Conservation (phyloP, 768 basidiomycete genomes). For the Roridomyces roridus region DNA sequence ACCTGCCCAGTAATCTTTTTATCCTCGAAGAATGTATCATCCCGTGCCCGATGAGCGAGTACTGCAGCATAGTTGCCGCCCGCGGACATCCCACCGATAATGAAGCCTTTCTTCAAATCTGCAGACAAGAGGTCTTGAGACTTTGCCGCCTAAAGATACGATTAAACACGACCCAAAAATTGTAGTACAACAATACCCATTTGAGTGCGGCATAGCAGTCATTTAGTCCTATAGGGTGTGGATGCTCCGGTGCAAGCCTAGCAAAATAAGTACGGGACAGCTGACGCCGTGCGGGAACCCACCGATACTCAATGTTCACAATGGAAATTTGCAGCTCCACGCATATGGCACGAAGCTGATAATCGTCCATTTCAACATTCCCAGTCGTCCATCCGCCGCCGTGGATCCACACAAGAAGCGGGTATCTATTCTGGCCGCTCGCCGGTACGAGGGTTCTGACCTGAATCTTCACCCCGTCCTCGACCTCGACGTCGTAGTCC, state of each 20-base stretch:
- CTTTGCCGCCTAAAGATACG: conserved; percentile 7
- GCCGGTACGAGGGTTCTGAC: too few species aligned
- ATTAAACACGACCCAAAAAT: neutral
- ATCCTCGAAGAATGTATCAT: conserved; percentile 22
- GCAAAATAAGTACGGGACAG: neutral
- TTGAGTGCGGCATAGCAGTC: conserved; percentile 18
- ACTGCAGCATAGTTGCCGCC: conserved; percentile 18
- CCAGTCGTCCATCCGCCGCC: too few species aligned
- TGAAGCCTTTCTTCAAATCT: conserved; percentile 22
- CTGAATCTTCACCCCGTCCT: too few species aligned
- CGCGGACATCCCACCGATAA: conserved; percentile 16
- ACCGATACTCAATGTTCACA: conserved; percentile 22
- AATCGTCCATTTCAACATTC: conserved; percentile 15
- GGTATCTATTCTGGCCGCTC: too few species aligned
- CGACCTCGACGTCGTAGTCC: too few species aligned
- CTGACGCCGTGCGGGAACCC: neutral
- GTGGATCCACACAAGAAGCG: too few species aligned
- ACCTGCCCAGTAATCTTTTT: conserved; percentile 10
- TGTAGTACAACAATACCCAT: conserved; percentile 6
- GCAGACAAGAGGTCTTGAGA: neutral
- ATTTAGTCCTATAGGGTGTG: conserved; percentile 12
- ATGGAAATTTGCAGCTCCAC: conserved; percentile 20
- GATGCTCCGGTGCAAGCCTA: conserved; percentile 17
- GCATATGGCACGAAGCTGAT: conserved; percentile 10
- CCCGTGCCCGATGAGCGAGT: conserved; percentile 14